Base-by-base conservation (phyloP, 1,139 yeast species). In the Saccharomyces hybrid region DNA sequence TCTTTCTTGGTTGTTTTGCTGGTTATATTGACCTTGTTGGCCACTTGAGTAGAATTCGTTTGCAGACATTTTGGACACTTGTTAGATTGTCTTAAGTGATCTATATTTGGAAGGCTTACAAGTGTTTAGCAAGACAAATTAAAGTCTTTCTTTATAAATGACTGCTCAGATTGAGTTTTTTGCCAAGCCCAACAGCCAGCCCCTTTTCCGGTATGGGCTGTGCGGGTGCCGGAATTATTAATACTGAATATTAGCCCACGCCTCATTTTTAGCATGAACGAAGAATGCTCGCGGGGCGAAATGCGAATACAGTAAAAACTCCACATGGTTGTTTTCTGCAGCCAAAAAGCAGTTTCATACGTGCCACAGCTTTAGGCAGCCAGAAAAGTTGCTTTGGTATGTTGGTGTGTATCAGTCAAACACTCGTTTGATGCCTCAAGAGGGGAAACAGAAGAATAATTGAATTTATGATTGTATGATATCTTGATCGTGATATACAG, bases 21-120 rank as follows among this genome's bases (percentile, higher is more conserved):
- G 63, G 34, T 58, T 57, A 49, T 54, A 74, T 28, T 68, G 57
- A 51, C 79, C 77, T 66, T 76, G 75, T 50, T 76, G 74, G 53
- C 79, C 81, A 25, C 80, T 75, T 54, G 74, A 70, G 68, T 81
- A 81, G 69, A 77, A 81, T 53, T 81, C 85, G 81, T 80, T 80
- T 58, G 84, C 84, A 55, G 85, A 81, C 86, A 82, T 81, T 2
- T 8, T 54, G 25, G 13, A 13, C 38, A 23, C 7, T n/a, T 14
- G 6, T 26, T 25, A 11, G n/a, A 5, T 29, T 29, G 32, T 4
- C 5, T 11, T 19, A 27, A 25, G n/a, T 34, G 28, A n/a, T 16
- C 44, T 9, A 6, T 2, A 16, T 9, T 5, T 38, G 11, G 25
- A 7, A 6, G 11, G 3, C 41, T 8, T 14, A 14, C 2, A 16